phyloP scores from a whole-genome alignment of 495 filamentous ascomycete species.

The Penicillium ochrochloron region DNA sequence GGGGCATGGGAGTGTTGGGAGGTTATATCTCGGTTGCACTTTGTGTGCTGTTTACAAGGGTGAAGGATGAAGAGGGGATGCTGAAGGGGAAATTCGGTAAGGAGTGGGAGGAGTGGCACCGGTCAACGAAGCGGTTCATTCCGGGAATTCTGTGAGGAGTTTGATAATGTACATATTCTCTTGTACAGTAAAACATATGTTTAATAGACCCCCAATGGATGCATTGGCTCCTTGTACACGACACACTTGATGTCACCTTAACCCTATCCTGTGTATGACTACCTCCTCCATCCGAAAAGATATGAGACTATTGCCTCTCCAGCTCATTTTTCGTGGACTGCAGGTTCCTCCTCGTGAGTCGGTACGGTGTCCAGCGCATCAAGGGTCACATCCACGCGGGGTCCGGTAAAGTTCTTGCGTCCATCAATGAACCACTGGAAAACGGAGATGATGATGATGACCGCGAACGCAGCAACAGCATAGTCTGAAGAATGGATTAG shows the following conservation, averaged over 20 bases:
- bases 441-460: slow-evolving; percentile 65
- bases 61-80: slow-evolving; percentile 50
- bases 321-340: slow-evolving; percentile 13
- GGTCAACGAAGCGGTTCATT: slow-evolving; percentile 31
- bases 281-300: not conserved
- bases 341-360: slow-evolving; percentile 4
- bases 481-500: slow-evolving; percentile 48
- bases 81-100: slow-evolving; percentile 42
- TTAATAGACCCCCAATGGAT: not conserved
- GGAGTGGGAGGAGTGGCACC: slow-evolving; percentile 52
- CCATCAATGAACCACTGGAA: slow-evolving; percentile 73
- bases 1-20: slow-evolving; percentile 6
- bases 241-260: too few relatives aligned
- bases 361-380: slow-evolving; percentile 20
- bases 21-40: slow-evolving; percentile 5
- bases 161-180: not conserved
- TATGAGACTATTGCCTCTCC: not conserved
- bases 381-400: slow-evolving; percentile 47
- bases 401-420: slow-evolving; percentile 67
- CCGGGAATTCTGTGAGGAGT: slow-evolving; percentile 26
- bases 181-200: not conserved
- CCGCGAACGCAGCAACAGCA: slow-evolving; percentile 69
- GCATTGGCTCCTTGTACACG: not conserved
- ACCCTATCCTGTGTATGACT: not conserved
- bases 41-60: slow-evolving; percentile 23